Conservation (phyloP, 2,329 filamentous ascomycete species). For the Sclerotiophoma versabilis region DNA sequence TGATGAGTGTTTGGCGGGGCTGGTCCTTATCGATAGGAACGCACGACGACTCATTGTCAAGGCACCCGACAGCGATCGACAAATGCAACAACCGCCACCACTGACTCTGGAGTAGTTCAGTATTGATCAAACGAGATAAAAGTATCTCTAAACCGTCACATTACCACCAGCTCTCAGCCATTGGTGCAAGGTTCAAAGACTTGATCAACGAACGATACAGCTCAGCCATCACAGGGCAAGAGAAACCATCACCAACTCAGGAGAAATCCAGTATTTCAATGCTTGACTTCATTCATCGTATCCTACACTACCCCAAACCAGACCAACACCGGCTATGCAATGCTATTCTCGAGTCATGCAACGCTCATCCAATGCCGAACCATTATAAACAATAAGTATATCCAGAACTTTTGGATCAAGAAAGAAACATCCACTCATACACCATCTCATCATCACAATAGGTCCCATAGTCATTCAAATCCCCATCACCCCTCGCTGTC, state of each 20-base stretch:
- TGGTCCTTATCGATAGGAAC: slow-evolving; percentile 12
- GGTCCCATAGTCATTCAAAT: neutral
- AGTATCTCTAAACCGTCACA: too few relatives aligned
- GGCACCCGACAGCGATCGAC: neutral
- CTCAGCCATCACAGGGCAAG: too few relatives aligned
- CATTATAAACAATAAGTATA: slow-evolving; percentile 25
- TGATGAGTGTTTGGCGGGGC: slow-evolving; percentile 22
- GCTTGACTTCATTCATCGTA: neutral
- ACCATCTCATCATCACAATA: neutral
- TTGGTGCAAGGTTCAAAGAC: too few relatives aligned
- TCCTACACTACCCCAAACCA: slow-evolving; percentile 2
- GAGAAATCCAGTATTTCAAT: too few relatives aligned
- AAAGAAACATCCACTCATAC: neutral
- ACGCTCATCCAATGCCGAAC: slow-evolving; percentile 16
- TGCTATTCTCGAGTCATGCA: neutral
- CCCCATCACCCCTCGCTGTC: neutral
- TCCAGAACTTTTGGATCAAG: neutral
- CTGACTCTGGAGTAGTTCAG: neutral
- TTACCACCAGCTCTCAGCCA: too few relatives aligned
- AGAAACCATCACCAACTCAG: too few relatives aligned
- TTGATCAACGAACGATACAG: too few relatives aligned
- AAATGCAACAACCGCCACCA: neutral
- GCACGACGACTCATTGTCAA: slow-evolving; percentile 8
- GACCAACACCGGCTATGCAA: slow-evolving; percentile 14
- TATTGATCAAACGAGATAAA: too few relatives aligned